phyloP scores from a whole-genome alignment of 2,329 filamentous ascomycete species.

The Hymenoscyphus fructigenus region DNA sequence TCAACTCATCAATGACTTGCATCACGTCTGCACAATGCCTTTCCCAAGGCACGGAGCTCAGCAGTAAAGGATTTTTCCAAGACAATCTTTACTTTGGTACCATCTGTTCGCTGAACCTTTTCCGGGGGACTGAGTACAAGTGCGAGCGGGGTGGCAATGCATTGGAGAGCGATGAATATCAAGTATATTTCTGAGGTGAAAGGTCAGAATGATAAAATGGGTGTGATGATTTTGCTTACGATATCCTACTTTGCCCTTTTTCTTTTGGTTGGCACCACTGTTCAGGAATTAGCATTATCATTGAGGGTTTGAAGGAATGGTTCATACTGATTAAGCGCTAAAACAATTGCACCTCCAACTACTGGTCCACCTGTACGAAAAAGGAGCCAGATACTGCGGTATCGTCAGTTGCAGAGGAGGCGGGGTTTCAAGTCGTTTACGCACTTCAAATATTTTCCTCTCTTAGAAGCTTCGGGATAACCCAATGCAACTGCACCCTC shows the following conservation, averaged over 20 bases:
- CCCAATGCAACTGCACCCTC: constrained; percentile 71
- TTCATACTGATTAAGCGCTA: constrained; percentile 56
- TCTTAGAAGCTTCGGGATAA: constrained; percentile 68
- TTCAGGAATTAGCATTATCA: neutral
- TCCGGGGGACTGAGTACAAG: constrained; percentile 58
- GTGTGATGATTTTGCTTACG: neutral
- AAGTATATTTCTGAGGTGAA: constrained; percentile 52
- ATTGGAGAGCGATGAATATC: constrained; percentile 69
- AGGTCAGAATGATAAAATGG: neutral
- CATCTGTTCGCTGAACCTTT: constrained; percentile 63
- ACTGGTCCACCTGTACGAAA: constrained; percentile 61
- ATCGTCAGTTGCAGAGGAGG: neutral
- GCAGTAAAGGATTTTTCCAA: constrained; percentile 56
- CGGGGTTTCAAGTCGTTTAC: neutral
- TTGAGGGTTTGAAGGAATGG: constrained; percentile 24
- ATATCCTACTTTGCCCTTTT: constrained; percentile 20
- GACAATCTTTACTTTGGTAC: constrained; percentile 48
- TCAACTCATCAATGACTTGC: constrained; percentile 6
- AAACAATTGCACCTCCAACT: constrained; percentile 66
- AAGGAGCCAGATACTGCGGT: constrained; percentile 60
- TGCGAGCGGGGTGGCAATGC: constrained; percentile 59
- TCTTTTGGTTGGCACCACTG: neutral
- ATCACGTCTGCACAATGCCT: constrained; percentile 40
- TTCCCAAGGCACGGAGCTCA: constrained; percentile 45
- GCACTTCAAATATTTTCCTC: constrained; percentile 49